phyloP scores from a whole-genome alignment of 2,329 filamentous ascomycete species.

The Neophaeococcomyces aloes region DNA sequence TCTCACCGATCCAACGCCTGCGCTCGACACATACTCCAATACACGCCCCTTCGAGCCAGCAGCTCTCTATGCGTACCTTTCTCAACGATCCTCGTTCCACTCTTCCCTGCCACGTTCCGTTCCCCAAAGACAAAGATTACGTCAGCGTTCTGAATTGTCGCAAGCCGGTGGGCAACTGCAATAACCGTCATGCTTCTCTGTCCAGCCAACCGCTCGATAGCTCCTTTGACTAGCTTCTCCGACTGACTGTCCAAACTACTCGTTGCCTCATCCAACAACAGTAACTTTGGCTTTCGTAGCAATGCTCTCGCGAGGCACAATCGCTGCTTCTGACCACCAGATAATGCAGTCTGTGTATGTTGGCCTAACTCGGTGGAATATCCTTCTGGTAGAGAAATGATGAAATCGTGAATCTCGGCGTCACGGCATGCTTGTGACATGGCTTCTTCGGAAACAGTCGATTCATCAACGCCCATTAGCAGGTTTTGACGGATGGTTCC shows the following conservation, averaged over 20 bases:
- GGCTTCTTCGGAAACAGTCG: conserved; percentile 28
- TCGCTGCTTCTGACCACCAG: conserved; percentile 47
- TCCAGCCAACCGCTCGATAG: conserved; percentile 52
- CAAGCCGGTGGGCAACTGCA: conserved; percentile 66
- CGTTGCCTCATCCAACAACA: conserved; percentile 52
- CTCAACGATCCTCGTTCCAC: conserved; percentile 43
- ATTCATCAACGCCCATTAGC: conserved; percentile 33
- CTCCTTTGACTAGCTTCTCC: conserved; percentile 55
- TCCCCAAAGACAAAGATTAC: conserved; percentile 69
- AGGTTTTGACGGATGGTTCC: conserved; percentile 40
- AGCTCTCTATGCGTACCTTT: conserved; percentile 52
- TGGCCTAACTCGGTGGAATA: conserved; percentile 40
- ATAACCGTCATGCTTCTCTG: conserved; percentile 51
- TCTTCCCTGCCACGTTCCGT: conserved; percentile 28
- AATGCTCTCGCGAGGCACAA: conserved; percentile 47
- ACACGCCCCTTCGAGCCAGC: conserved; percentile 39
- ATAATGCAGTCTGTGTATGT: conserved; percentile 39
- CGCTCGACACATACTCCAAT: conserved; percentile 40
- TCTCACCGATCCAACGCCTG: conserved; percentile 21
- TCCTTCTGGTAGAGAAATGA: conserved; percentile 42
- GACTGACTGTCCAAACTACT: conserved; percentile 53
- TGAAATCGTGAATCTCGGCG: conserved; percentile 45
- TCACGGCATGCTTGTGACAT: conserved; percentile 40
- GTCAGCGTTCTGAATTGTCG: conserved; percentile 68
- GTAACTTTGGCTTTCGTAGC: conserved; percentile 41